Base-by-base conservation (phyloP, 169 alveolate genomes). In the Cryptosporidium sp. region DNA sequence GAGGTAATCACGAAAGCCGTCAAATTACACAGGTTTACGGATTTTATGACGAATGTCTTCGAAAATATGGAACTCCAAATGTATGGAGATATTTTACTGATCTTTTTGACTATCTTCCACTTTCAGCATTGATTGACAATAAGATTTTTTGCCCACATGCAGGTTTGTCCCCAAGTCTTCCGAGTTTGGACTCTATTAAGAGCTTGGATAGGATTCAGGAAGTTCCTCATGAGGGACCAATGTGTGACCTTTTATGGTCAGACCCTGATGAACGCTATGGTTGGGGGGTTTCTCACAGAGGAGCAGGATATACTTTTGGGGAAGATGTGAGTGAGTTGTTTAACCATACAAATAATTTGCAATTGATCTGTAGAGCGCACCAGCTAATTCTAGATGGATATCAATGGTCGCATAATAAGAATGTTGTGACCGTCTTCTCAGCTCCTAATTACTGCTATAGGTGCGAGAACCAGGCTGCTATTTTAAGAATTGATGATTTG, bases 161-260 rank as follows among this genome's bases (percentile, higher is more conserved):
- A 3, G 99, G 99, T 12, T 95, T 98, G 29, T 97, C 99, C 2
- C 99, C 99, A 0, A 94, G 97, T 41, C 94, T 98, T 45, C 94
- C 93, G 39, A 94, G 96, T 18, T 86, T 98, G 9, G 99, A 97
- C 87, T 99, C 97, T 50, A 96, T 98, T 23, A 94, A 97, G 86
- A 94, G 95, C 58, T 94, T 98, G 58, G 99, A 97, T 62, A 86
- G 97, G 1, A 85, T 91, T 12, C 91, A 97, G 86, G 99, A 99
- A 94, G 99, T 99, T 23, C 99, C 99, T 3, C 99, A 98, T 92
- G 99, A 98, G 92, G 99, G 99, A 8, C 99, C 99, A 12, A 98
- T 99, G 99, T 98, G 99, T 89, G 99, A 99, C 92, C 93, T 99
- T 62, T 95, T 99, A 93, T 99, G 99, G 99, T 96, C 99, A 50